Evolutionary conservation across 2,329 filamentous ascomycete species (phyloP), one percentile per base, ranked within the genome.

Genomic region (Chalaropsis ovoidea): DNA sequence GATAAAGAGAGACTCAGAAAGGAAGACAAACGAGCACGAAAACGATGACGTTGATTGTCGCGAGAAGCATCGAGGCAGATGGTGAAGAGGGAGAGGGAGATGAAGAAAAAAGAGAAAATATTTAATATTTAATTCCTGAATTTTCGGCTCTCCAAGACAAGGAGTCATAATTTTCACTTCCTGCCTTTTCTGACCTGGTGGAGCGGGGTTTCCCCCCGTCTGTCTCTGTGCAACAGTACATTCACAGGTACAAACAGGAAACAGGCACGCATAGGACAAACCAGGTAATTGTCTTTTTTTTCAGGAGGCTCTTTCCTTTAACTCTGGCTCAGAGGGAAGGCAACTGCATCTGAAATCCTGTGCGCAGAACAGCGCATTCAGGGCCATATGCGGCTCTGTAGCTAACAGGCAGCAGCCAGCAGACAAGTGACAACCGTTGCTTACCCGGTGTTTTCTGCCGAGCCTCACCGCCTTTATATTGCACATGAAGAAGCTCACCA

Each of bases 91-190:
- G 6, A 63, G 45, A 63, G 15, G 24, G 7, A 11, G 27, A 63
- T 22, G 49, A 27, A 7, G 6, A 31, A 15, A 60, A 35, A 64
- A 35, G 13, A 19, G 60, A 24, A 15, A 60, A 64, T 17, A 27
- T n/a, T 42, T 35, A 39, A 58, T 35, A 58, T 35, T 58, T 39
- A 39, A 39, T 39, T 19, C 17, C 17, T 11, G 8, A 19, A 58
- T 58, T 58, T 39, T 11, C 17, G 35, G 27, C 52, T 35, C 27
- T 27, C 24, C 24, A 52, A n/a, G 47, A 10, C 54, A n/a, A 7
- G 22, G 13, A 17, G 22, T 58, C 24, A n/a, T n/a, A 58, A 8
- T 58, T 58, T 58, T 58, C 54, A 58, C 54, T 58, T 35, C 54
- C 24, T 58, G 54, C 54, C 47, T 3, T 52, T 52, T 52, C 47